A percentile compares a stretch with the other conserved stretches of the same genome.
phyloP scores from a whole-genome alignment of 768 basidiomycete genomes.

The Mycena epipterygia region DNA sequence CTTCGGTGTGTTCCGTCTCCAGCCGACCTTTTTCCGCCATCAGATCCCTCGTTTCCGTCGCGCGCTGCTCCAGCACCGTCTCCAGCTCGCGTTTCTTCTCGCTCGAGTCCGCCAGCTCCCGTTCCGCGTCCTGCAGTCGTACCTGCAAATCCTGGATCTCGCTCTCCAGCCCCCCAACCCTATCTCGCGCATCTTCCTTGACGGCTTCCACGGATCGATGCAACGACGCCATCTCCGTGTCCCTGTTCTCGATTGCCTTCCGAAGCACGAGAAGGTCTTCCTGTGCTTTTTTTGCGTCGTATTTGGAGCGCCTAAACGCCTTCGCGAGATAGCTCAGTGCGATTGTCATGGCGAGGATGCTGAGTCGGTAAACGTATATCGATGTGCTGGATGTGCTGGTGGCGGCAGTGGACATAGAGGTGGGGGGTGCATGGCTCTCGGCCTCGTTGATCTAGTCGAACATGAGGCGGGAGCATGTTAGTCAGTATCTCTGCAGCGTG shows the following conservation, averaged over 20 bases:
- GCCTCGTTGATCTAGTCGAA: slow-evolving; percentile 13
- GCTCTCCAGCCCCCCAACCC: not conserved
- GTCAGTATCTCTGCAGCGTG: slow-evolving; percentile 29
- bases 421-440: slow-evolving; percentile 11
- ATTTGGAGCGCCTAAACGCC: slow-evolving; percentile 19
- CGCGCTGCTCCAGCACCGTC: slow-evolving; percentile 8
- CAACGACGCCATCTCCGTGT: slow-evolving; percentile 26
- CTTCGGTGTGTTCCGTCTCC: slow-evolving; percentile 3
- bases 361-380: slow-evolving; percentile 17
- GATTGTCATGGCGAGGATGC: slow-evolving; percentile 23
- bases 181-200: slow-evolving; percentile 24
- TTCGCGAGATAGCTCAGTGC: slow-evolving; percentile 26
- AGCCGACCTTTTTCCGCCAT: slow-evolving; percentile 24
- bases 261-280: slow-evolving; percentile 32
- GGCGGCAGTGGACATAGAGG: slow-evolving; percentile 18
- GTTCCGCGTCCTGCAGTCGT: slow-evolving; percentile 6
- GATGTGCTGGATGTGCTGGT: slow-evolving; percentile 11
- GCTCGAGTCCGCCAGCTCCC: slow-evolving; percentile 7
- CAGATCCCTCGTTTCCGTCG: not conserved
- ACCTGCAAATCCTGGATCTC: slow-evolving; percentile 11
- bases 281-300: slow-evolving; percentile 17
- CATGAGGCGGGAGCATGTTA: slow-evolving; percentile 33
- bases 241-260: slow-evolving; percentile 31
- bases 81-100: slow-evolving; percentile 19
- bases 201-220: slow-evolving; percentile 26